These are phyloP conservation scores for Thoreauomyces humboldtii DNA, from an alignment of 192 early-diverging fungal genomes.

Conservation along the genomic window DNA sequence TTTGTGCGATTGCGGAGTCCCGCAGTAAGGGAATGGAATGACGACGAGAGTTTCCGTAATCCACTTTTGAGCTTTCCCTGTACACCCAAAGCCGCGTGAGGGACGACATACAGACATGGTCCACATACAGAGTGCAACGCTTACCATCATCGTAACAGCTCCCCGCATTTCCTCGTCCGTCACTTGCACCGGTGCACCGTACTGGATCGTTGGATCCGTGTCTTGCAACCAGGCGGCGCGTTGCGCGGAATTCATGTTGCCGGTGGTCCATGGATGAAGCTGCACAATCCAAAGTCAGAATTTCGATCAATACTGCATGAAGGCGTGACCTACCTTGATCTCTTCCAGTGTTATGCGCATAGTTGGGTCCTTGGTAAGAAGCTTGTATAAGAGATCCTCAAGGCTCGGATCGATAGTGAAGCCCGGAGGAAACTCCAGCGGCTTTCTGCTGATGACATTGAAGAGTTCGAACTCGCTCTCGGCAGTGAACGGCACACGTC, in stretches of 20 bases:
- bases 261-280: conserved; percentile 83
- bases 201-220: conserved; percentile 70
- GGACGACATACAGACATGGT: background rate
- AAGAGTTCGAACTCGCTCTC: conserved; percentile 96
- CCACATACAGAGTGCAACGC: conserved; percentile 15
- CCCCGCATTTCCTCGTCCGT: conserved; percentile 77
- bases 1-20: conserved; percentile 24
- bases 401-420: conserved; percentile 55
- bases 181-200: conserved; percentile 62
- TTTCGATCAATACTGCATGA: conserved; percentile 9
- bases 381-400: conserved; percentile 65
- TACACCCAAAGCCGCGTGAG: no score
- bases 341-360: conserved; percentile 82
- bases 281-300: conserved; percentile 21
- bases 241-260: conserved; percentile 60
- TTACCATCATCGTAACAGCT: conserved; percentile 65
- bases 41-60: conserved; percentile 40
- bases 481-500: conserved; percentile 88
- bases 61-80: conserved; percentile 26
- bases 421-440: conserved; percentile 48
- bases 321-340: conserved; percentile 61
- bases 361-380: conserved; percentile 86
- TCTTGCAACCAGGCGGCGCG: conserved; percentile 69
- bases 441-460: conserved; percentile 77
- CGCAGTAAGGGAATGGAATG: conserved; percentile 32